Conservation (phyloP, 352 stramenopile genomes). For the Pythium rishiriense region DNA sequence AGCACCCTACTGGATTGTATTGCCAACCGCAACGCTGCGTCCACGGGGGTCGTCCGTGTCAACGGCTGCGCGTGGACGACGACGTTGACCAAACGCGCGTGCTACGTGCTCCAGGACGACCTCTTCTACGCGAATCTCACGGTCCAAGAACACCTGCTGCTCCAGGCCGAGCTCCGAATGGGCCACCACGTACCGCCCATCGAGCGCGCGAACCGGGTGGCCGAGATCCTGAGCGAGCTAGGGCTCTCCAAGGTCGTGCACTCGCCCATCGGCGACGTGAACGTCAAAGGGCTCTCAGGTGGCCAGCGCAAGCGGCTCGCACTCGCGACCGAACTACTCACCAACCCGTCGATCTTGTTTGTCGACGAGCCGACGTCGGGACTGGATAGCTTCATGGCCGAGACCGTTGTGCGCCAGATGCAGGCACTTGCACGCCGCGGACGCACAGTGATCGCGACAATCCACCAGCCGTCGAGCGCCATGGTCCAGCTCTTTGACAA, state of each 20-base stretch:
- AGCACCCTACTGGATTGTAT: constrained; percentile 44
- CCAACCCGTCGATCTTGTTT: constrained; percentile 77
- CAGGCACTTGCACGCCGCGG: constrained; percentile 56
- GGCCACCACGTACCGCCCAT: constrained; percentile 22
- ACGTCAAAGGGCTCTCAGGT: constrained; percentile 11
- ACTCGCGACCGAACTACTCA: constrained; percentile 81
- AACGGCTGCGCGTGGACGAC: too few relatives aligned
- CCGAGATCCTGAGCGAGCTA: constrained; percentile 58
- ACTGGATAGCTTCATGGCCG: constrained; percentile 53
- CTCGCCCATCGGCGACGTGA: constrained; percentile 50
- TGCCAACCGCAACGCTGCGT: too few relatives aligned
- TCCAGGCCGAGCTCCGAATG: constrained; percentile 81
- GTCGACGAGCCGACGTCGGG: constrained; percentile 82
- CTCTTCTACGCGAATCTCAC: constrained; percentile 46
- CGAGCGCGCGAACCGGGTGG: constrained; percentile 41
- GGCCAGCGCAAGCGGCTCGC: constrained; percentile 69
- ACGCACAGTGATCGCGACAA: constrained; percentile 84
- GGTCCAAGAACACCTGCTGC: constrained; percentile 87
- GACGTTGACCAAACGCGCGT: too few relatives aligned
- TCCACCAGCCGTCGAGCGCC: constrained; percentile 56
- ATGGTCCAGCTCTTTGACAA: constrained; percentile 57
- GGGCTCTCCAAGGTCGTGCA: constrained; percentile 56
- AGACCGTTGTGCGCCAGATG: constrained; percentile 40
- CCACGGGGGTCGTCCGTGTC: too few relatives aligned
- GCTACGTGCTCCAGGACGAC: too few relatives aligned